phyloP scores from a whole-genome alignment of 2,329 filamentous ascomycete species.

The Apiospora kogelbergensis region DNA sequence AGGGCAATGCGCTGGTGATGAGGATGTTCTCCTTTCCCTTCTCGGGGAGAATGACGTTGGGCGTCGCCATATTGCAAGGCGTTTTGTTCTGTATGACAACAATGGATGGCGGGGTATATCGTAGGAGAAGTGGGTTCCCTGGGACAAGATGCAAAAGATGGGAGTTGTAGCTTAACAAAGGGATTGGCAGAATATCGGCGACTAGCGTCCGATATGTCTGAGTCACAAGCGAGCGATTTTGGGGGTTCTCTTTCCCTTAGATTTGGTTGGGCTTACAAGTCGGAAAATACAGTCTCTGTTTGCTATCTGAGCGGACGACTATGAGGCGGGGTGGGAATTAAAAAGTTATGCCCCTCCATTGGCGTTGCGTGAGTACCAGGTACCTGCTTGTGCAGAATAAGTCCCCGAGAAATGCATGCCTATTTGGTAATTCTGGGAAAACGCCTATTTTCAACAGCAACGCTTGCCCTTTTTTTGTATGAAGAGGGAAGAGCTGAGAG shows the following conservation, averaged over 20 bases:
- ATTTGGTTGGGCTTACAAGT: background rate
- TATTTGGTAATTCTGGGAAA: background rate
- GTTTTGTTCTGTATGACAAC: background rate
- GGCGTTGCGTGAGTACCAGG: too few species aligned
- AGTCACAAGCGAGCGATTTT: background rate
- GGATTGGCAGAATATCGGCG: background rate
- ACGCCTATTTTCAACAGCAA: background rate
- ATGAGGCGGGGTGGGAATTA: background rate
- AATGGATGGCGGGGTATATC: conserved; percentile 1
- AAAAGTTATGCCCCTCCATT: conserved; percentile 2
- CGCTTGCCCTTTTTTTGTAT: background rate
- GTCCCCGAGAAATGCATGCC: background rate
- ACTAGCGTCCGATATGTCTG: background rate
- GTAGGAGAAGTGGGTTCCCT: background rate
- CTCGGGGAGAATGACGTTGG: conserved; percentile 56
- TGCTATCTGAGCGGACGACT: background rate
- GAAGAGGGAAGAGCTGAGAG: background rate
- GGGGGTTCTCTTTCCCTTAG: background rate
- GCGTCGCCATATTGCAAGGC: conserved; percentile 10
- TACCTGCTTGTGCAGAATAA: too few species aligned
- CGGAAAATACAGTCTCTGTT: background rate
- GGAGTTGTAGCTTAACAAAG: background rate
- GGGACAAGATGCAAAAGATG: background rate
- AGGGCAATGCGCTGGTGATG: conserved; percentile 88
- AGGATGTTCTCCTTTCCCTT: conserved; percentile 82